These are phyloP conservation scores for Stylonectria norvegica DNA, from an alignment of 2,329 filamentous ascomycete species.

Conservation along the genomic window DNA sequence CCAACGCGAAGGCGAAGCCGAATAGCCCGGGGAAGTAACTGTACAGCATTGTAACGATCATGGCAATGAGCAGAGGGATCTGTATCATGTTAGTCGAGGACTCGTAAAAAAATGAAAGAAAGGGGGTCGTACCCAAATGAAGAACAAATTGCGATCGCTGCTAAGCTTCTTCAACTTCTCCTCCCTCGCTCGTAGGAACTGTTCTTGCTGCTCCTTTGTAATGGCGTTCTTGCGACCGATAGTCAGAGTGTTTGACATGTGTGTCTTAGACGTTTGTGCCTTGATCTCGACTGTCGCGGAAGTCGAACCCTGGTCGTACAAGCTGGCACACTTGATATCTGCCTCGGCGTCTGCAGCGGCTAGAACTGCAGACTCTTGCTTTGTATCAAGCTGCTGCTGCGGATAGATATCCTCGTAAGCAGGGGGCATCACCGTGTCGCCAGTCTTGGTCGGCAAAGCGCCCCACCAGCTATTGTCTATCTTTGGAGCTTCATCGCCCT, in stretches of 20 bases:
- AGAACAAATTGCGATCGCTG: slow-evolving; percentile 64
- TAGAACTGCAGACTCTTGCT: slow-evolving; percentile 55
- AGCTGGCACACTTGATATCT: slow-evolving; percentile 52
- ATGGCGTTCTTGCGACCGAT: slow-evolving; percentile 62
- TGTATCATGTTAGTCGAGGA: slow-evolving; percentile 26
- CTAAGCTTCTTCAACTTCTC: slow-evolving; percentile 61
- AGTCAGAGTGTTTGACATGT: slow-evolving; percentile 47
- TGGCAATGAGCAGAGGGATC: slow-evolving; percentile 49
- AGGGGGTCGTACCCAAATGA: slow-evolving; percentile 57
- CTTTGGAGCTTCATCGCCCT: slow-evolving; percentile 27
- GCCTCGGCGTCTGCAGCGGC: slow-evolving; percentile 58
- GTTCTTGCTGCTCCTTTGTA: slow-evolving; percentile 63
- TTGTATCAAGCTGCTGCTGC: slow-evolving; percentile 48
- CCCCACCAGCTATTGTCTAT: slow-evolving; percentile 60
- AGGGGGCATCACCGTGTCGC: slow-evolving; percentile 57
- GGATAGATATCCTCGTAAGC: slow-evolving; percentile 80
- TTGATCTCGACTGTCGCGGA: slow-evolving; percentile 35
- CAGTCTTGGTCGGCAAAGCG: slow-evolving; percentile 53
- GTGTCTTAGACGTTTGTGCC: slow-evolving; percentile 21
- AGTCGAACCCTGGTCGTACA: slow-evolving; percentile 45
- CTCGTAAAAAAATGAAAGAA: not conserved
- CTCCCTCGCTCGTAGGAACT: slow-evolving; percentile 58
- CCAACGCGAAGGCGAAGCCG: slow-evolving; percentile 33
- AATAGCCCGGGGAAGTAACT: slow-evolving; percentile 50
- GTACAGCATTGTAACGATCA: slow-evolving; percentile 49